Evolutionary conservation across 345 rosid species (phyloP).

Genomic region (Aquilaria sinensis): DNA sequence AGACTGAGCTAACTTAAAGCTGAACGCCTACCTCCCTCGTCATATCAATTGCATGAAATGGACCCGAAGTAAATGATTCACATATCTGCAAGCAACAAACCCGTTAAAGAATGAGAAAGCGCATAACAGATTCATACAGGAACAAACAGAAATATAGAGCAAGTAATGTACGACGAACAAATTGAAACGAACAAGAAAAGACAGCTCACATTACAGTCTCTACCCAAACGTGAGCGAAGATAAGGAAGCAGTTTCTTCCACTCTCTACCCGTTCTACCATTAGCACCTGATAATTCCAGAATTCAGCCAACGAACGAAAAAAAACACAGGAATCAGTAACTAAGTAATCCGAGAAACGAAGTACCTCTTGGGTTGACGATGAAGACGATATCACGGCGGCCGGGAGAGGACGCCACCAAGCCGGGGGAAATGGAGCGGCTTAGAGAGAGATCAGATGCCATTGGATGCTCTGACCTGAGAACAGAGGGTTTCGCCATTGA

Average conservation of each 20-base stretch:
- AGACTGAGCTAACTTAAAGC: slow-evolving; percentile 12
- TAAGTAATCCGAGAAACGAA: not conserved
- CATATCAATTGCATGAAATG: slow-evolving; percentile 85
- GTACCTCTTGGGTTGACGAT: slow-evolving; percentile 86
- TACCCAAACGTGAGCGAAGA: slow-evolving; percentile 68
- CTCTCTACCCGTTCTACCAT: slow-evolving; percentile 81
- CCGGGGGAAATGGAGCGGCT: slow-evolving; percentile 25
- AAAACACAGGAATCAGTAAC: not conserved
- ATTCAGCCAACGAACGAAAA: slow-evolving; percentile 5
- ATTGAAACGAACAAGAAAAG: not conserved
- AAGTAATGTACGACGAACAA: not conserved
- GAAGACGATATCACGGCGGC: slow-evolving; percentile 86
- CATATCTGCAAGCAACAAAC: slow-evolving; percentile 42
- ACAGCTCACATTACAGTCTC: slow-evolving; percentile 65
- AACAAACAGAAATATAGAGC: not conserved
- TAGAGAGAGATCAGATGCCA: slow-evolving; percentile 45
- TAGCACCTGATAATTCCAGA: slow-evolving; percentile 57
- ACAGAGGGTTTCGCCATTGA: slow-evolving; percentile 28
- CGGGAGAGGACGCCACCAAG: slow-evolving; percentile 41
- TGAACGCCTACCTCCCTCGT: slow-evolving; percentile 72
- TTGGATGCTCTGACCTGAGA: slow-evolving; percentile 27
- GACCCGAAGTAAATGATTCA: slow-evolving; percentile 87
- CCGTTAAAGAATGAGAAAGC: not conserved
- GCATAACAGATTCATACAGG: not conserved
- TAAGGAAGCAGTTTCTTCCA: slow-evolving; percentile 90